Percentiles rank a stretch among this genome's conserved stretches.
These are phyloP conservation scores for Neolentinus lepideus DNA, from an alignment of 1,284 basidiomycete genomes.

Conservation along the genomic window DNA sequence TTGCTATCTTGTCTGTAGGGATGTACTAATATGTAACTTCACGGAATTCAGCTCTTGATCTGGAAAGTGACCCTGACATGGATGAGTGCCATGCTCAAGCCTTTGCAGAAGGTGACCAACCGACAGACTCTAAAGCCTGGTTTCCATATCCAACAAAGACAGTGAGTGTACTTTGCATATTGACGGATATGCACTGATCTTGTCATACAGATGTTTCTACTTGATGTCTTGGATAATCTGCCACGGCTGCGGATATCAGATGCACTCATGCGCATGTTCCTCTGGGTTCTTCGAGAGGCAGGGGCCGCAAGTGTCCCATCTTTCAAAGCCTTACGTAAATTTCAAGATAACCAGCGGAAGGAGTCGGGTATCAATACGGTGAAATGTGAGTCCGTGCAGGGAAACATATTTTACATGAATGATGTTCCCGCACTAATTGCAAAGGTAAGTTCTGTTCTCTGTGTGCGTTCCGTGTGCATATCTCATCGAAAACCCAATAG, in stretches of 20 bases:
- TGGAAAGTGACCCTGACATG: not conserved
- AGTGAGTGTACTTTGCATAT: not conserved
- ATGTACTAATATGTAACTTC: not conserved
- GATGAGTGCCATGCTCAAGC: constrained; percentile 2
- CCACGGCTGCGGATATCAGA: constrained; percentile 16
- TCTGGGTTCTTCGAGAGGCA: constrained; percentile 21
- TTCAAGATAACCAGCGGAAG: constrained; percentile 14
- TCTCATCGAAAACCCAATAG: constrained; percentile 17
- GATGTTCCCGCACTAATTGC: constrained; percentile 16
- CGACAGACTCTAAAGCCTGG: not conserved
- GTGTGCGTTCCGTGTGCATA: not conserved
- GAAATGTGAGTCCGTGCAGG: constrained; percentile 17
- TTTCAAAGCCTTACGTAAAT: constrained; percentile 18
- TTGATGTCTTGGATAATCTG: constrained; percentile 14
- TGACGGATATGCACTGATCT: not conserved
- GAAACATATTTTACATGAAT: constrained; percentile 26
- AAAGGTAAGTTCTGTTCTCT: constrained; percentile 14
- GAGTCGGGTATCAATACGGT: constrained; percentile 9
- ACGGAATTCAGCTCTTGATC: not conserved
- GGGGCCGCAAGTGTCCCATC: constrained; percentile 7
- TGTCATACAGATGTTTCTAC: constrained; percentile 13
- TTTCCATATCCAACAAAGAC: constrained; percentile 1
- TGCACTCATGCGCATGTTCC: constrained; percentile 19
- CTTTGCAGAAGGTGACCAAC: not conserved
- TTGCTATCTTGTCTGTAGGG: not conserved